These are phyloP conservation scores for Rhizophora apiculata DNA, from an alignment of 345 rosid genomes.

Conservation along the genomic window DNA sequence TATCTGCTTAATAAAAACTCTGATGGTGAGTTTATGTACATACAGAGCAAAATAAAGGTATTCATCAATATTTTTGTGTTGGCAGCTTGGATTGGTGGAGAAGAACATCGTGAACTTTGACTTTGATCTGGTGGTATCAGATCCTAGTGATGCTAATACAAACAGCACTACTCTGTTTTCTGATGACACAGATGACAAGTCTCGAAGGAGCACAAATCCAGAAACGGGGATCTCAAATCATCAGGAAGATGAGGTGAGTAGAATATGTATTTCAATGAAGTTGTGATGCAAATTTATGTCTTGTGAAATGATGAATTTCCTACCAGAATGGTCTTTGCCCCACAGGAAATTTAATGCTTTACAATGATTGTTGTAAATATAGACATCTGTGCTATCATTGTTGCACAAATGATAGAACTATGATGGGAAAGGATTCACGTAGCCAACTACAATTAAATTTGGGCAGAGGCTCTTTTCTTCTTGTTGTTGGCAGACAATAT, in stretches of 20 bases:
- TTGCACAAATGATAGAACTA: not conserved
- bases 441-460: not conserved
- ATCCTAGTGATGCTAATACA: slow-evolving; percentile 94
- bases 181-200: slow-evolving; percentile 93
- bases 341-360: no score
- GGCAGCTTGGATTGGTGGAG: slow-evolving; percentile 93
- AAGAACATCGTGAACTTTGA: slow-evolving; percentile 85
- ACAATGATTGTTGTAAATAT: no score
- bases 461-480: no score
- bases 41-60: not conserved
- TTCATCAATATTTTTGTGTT: slow-evolving; percentile 26
- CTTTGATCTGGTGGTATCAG: slow-evolving; percentile 77
- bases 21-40: no score
- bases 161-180: slow-evolving; percentile 86
- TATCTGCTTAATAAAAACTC: no score
- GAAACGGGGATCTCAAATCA: slow-evolving; percentile 55
- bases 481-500: no score
- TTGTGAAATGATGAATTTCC: not conserved
- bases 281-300: not conserved
- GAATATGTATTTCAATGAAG: not conserved
- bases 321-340: not conserved
- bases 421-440: not conserved
- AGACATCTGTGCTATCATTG: no score
- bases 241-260: slow-evolving; percentile 76
- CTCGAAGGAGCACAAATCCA: slow-evolving; percentile 51